Conservation (phyloP, 768 basidiomycete species). For the Dioszegia hungarica region DNA sequence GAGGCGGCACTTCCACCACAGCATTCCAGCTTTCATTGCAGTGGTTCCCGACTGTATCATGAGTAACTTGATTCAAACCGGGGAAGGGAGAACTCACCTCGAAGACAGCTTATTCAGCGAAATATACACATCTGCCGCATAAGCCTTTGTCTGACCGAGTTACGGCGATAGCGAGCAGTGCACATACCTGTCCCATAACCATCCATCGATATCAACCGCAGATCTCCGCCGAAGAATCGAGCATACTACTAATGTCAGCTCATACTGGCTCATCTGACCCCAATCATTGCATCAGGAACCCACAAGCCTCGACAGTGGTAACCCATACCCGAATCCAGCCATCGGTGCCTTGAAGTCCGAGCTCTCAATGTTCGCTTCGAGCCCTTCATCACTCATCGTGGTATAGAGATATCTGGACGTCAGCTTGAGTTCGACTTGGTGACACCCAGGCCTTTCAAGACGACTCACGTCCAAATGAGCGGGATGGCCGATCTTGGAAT, state of each 20-base stretch:
- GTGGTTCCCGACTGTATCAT: background rate
- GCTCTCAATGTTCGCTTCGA: slow-evolving; percentile 55
- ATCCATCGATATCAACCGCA: slow-evolving; percentile 94
- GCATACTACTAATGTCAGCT: slow-evolving; percentile 81
- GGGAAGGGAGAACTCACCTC: slow-evolving; percentile 23
- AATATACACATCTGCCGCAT: slow-evolving; percentile 36
- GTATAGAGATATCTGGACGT: slow-evolving; percentile 47
- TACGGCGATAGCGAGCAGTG: too few relatives aligned
- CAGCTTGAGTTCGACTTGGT: background rate
- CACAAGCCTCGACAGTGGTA: slow-evolving; percentile 85
- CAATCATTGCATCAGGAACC: slow-evolving; percentile 35
- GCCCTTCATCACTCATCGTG: slow-evolving; percentile 61
- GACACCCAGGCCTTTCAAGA: too few relatives aligned
- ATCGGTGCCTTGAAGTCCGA: slow-evolving; percentile 89
- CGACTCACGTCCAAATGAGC: slow-evolving; percentile 94
- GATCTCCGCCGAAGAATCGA: slow-evolving; percentile 78
- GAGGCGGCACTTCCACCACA: too few relatives aligned
- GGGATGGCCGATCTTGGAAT: slow-evolving; percentile 74
- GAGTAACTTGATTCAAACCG: too few relatives aligned
- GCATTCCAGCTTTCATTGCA: too few relatives aligned
- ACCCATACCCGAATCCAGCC: slow-evolving; percentile 85
- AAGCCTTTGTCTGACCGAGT: too few relatives aligned
- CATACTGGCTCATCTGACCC: background rate
- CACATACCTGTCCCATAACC: slow-evolving; percentile 54
- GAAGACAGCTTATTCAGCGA: slow-evolving; percentile 43